Conservation (phyloP, 108 stramenopile genomes). For the Poteriospumella lacustris region DNA sequence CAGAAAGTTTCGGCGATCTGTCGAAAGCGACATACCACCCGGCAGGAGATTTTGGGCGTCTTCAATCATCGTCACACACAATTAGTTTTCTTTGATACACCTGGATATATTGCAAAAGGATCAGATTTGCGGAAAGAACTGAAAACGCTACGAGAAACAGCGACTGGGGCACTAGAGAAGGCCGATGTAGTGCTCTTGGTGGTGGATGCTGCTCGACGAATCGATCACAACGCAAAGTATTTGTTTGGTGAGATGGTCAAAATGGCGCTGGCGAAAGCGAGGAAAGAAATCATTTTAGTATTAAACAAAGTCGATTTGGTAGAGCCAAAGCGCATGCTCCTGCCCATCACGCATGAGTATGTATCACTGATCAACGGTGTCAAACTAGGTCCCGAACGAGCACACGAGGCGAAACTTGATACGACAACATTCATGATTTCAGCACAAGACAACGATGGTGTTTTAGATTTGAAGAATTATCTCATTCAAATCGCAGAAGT, state of each 20-base stretch:
- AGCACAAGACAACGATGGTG: conserved; percentile 54
- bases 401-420: not conserved
- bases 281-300: conserved; percentile 68
- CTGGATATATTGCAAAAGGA: conserved; percentile 76
- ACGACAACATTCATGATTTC: not conserved
- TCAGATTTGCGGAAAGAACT: conserved; percentile 54
- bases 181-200: conserved; percentile 73
- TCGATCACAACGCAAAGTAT: not conserved
- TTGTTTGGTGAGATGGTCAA: conserved; percentile 1
- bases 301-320: conserved; percentile 86
- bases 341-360: conserved; percentile 66
- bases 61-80: conserved; percentile 67
- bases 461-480: conserved; percentile 68
- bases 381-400: conserved; percentile 1
- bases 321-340: conserved; percentile 67
- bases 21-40: conserved; percentile 82
- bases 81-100: conserved; percentile 79
- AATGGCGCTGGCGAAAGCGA: conserved; percentile 1
- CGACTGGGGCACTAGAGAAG: conserved; percentile 59
- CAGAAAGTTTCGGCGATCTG: conserved; percentile 76
- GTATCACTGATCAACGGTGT: conserved; percentile 59
- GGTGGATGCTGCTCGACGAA: conserved; percentile 67
- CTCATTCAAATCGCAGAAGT: conserved; percentile 65
- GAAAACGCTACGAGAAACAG: conserved; percentile 33
- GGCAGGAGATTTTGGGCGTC: conserved; percentile 71